Conservation (phyloP, 805 yeast genomes). For the Danielia oregonensis region DNA sequence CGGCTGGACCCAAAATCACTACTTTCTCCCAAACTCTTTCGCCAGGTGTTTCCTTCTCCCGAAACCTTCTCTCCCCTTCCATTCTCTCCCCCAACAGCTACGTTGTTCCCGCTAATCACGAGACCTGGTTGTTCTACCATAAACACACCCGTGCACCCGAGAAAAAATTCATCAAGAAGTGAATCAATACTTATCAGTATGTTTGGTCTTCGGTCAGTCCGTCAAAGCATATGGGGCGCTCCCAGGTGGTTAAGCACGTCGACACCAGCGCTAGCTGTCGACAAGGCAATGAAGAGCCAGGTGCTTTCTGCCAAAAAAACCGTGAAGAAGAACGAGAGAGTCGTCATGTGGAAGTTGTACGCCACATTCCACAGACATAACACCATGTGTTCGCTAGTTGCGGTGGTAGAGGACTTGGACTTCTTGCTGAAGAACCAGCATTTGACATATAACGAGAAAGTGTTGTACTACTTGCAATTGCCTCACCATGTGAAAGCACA, state of each 20-base stretch:
- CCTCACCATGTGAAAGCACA: slow-evolving; percentile 72
- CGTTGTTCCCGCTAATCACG: too few species aligned
- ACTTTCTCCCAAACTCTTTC: too few species aligned
- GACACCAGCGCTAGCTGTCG: slow-evolving; percentile 3
- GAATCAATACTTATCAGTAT: slow-evolving; percentile 1
- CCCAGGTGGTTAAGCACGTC: slow-evolving; percentile 9
- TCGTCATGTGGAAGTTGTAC: slow-evolving; percentile 68
- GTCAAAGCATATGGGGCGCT: slow-evolving; percentile 4
- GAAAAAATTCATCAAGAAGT: slow-evolving; percentile 1
- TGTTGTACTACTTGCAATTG: slow-evolving; percentile 70
- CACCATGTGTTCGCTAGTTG: slow-evolving; percentile 72
- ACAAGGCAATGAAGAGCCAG: too few species aligned
- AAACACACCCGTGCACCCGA: slow-evolving; percentile 13
- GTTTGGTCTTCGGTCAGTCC: slow-evolving; percentile 11
- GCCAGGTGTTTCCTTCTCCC: too few species aligned
- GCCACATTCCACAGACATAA: slow-evolving; percentile 79
- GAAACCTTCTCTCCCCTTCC: too few species aligned
- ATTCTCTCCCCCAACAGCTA: too few species aligned
- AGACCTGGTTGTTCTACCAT: too few species aligned
- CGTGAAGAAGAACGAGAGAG: slow-evolving; percentile 21
- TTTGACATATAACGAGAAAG: slow-evolving; percentile 61
- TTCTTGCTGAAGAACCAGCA: slow-evolving; percentile 53
- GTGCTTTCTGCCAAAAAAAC: too few species aligned
- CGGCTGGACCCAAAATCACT: too few species aligned
- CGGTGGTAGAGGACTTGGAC: slow-evolving; percentile 62